Percentiles rank a stretch among this genome's conserved stretches.
Evolutionary conservation across 139 green algal genomes (phyloP).

Genomic region (Chlorella vulgaris): DNA sequence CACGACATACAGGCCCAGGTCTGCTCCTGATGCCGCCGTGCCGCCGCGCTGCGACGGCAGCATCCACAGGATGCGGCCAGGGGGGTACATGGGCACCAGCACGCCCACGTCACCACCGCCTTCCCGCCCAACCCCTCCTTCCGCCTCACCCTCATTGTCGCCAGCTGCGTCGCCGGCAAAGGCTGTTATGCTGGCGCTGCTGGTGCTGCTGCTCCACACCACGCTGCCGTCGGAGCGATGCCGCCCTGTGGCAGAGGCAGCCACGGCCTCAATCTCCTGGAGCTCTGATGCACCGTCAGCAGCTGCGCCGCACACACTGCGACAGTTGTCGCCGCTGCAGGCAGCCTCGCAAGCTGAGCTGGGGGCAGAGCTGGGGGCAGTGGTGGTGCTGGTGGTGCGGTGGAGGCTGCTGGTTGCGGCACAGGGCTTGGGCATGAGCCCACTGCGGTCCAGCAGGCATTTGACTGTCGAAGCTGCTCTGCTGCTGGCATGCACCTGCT

Average conservation of each 20-base stretch:
- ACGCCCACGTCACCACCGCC: background rate
- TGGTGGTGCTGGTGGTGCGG: no score
- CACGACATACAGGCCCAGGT: background rate
- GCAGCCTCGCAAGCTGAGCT: background rate
- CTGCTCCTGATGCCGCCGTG: background rate
- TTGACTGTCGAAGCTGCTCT: background rate
- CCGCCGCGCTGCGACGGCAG: background rate
- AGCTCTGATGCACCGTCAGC: background rate
- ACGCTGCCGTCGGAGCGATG: background rate
- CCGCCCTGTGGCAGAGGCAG: background rate
- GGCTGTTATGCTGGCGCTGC: background rate
- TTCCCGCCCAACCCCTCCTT: background rate
- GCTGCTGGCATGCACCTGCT: conserved; percentile 21
- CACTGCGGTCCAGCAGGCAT: background rate
- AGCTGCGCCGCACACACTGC: background rate
- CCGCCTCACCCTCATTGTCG: background rate
- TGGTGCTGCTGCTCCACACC: conserved; percentile 1
- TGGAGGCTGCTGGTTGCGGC: no score
- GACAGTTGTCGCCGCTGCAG: background rate
- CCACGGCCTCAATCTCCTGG: background rate
- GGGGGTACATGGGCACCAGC: conserved; percentile 27
- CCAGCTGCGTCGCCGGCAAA: conserved; percentile 1
- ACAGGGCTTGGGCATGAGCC: no score
- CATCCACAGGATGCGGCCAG: conserved; percentile 27
- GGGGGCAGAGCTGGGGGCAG: background rate